These are phyloP conservation scores for Ceratocystis papillata DNA, from an alignment of 2,329 filamentous ascomycete genomes.

Conservation along the genomic window DNA sequence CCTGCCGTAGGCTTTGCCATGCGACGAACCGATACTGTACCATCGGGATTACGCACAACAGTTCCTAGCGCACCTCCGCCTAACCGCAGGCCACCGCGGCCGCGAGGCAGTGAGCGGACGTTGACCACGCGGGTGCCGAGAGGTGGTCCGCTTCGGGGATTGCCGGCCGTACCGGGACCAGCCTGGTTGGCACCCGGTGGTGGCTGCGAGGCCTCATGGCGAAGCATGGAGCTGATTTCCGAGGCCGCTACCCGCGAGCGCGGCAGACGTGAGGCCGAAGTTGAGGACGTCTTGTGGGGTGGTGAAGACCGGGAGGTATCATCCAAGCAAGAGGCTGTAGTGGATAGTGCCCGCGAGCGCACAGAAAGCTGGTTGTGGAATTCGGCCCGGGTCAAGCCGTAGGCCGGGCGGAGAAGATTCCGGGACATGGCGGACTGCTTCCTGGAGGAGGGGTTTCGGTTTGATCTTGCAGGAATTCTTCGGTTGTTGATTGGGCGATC, in stretches of 20 bases:
- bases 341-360: slow-evolving; percentile 30
- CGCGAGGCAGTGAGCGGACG: slow-evolving; percentile 33
- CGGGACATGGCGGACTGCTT: slow-evolving; percentile 21
- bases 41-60: slow-evolving; percentile 21
- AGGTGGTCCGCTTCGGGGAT: background rate
- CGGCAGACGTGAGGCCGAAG: slow-evolving; percentile 26
- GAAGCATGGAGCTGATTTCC: slow-evolving; percentile 31
- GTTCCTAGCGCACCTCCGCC: slow-evolving; percentile 25
- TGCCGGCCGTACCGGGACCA: background rate
- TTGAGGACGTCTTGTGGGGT: slow-evolving; percentile 23
- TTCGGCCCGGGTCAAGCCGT: slow-evolving; percentile 17
- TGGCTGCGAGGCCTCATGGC: slow-evolving; percentile 21
- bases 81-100: slow-evolving; percentile 27
- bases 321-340: slow-evolving; percentile 30
- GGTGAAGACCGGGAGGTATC: slow-evolving; percentile 23
- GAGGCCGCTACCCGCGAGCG: slow-evolving; percentile 32
- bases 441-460: background rate
- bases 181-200: slow-evolving; percentile 2
- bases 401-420: slow-evolving; percentile 24
- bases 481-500: background rate
- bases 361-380: slow-evolving; percentile 17
- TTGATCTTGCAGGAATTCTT: too few species aligned
- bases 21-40: slow-evolving; percentile 21
- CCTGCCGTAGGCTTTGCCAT: slow-evolving; percentile 15
- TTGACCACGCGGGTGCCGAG: slow-evolving; percentile 32